These are phyloP conservation scores for Juglanconis oblonga DNA, from an alignment of 2,329 filamentous ascomycete species.

Conservation along the genomic window DNA sequence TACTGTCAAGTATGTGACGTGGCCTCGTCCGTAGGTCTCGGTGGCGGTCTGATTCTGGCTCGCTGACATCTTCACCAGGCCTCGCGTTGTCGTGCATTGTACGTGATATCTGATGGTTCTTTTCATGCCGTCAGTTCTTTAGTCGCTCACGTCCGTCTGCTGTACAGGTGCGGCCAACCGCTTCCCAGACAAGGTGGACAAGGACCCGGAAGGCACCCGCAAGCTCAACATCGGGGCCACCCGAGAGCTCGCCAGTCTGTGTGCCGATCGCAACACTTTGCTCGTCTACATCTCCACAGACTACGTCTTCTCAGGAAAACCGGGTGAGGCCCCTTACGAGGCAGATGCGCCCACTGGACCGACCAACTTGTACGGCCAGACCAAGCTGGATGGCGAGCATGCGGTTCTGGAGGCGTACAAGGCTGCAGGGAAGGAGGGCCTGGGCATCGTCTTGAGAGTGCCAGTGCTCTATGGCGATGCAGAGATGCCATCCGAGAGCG, in stretches of 20 bases:
- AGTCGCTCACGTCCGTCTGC: neutral
- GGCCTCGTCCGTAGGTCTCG: neutral
- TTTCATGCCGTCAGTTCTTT: neutral
- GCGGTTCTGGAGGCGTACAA: conserved; percentile 64
- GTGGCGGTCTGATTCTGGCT: neutral
- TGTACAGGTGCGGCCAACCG: conserved; percentile 75
- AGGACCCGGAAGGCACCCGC: conserved; percentile 71
- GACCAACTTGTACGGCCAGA: conserved; percentile 71
- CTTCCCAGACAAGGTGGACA: conserved; percentile 81
- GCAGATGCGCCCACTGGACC: conserved; percentile 61
- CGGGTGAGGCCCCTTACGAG: conserved; percentile 82
- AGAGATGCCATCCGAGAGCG: conserved; percentile 69
- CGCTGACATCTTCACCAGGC: conserved; percentile 42
- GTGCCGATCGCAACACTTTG: conserved; percentile 57
- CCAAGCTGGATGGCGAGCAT: conserved; percentile 57
- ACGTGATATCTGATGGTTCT: conserved; percentile 27
- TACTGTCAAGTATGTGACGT: conserved; percentile 47
- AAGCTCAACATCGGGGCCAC: conserved; percentile 74
- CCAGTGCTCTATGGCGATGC: conserved; percentile 82
- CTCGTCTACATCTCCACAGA: conserved; percentile 80
- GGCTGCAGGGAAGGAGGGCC: conserved; percentile 45
- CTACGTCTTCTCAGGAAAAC: conserved; percentile 72
- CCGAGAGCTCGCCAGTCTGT: conserved; percentile 61
- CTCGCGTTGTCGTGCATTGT: conserved; percentile 80
- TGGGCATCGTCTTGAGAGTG: conserved; percentile 71